A percentile compares a stretch with the other conserved stretches of the same genome.
Evolutionary conservation across 306 rosid genomes (phyloP).

Genomic region (Pyrus communis): DNA sequence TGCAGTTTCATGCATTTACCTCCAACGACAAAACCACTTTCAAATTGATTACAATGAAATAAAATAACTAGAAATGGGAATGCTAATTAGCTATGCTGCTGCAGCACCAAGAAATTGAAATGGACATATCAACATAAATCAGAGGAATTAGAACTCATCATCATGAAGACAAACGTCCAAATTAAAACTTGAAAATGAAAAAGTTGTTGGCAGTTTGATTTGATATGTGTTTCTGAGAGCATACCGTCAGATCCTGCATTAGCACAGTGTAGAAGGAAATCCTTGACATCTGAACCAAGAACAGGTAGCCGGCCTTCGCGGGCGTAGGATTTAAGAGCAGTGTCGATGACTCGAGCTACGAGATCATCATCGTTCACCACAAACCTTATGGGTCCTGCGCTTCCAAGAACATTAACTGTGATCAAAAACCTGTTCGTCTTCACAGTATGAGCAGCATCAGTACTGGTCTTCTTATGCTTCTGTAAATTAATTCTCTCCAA

Average conservation of each 20-base stretch:
- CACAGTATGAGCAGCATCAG: not conserved
- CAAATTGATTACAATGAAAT: too few species aligned
- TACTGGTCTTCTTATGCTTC: constrained; percentile 23
- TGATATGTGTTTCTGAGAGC: not conserved
- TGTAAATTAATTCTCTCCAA: constrained; percentile 17
- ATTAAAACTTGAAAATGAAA: not conserved
- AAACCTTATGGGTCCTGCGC: constrained; percentile 29
- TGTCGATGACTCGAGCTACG: constrained; percentile 18
- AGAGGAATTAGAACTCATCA: not conserved
- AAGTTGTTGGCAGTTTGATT: not conserved
- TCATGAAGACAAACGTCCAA: not conserved
- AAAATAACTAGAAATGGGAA: too few species aligned
- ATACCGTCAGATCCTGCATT: constrained; percentile 28
- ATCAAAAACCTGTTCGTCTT: constrained; percentile 21
- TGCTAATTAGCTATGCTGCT: too few species aligned
- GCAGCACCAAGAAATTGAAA: too few species aligned
- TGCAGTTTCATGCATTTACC: not conserved
- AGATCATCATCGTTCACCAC: constrained; percentile 27
- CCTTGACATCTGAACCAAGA: constrained; percentile 21
- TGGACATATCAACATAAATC: not conserved
- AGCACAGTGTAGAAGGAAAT: constrained; percentile 25
- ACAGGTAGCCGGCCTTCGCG: constrained; percentile 26
- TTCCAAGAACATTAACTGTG: constrained; percentile 24
- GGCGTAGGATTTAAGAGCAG: constrained; percentile 27
- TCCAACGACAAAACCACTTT: too few species aligned